Base-by-base conservation (phyloP, 2,329 filamentous ascomycete species). In the Xylariaceae sp. region DNA sequence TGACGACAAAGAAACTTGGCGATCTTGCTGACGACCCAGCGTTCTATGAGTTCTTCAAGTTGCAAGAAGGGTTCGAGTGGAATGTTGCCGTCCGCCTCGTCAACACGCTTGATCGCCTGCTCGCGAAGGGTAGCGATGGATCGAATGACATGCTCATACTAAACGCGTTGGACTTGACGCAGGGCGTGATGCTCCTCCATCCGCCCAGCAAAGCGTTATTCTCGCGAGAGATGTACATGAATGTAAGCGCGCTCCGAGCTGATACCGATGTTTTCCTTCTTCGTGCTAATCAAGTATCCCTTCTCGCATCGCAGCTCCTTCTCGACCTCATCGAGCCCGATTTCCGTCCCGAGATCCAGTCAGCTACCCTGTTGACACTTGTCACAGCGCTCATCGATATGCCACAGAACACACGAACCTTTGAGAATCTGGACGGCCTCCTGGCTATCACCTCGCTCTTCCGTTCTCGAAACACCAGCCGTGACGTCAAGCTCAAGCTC, bases 41-140 rank as follows among this genome's bases (percentile, higher is more conserved):
- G 17, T 97, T 97, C 72, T 82, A 90, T 66, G 92, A 97, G 75
- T 97, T 97, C 78, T 97, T 96, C 79, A 91, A 96, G 73, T 74
- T 97, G 65, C 94, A 99, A 74, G 92, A 97, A 71, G 90, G 92
- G 2, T 99, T 99, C 72, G 91, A 97, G 77, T 97, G 92, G 89
- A 99, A 99, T 77, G 90, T 97, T 57, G 88, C 91, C 11, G 86
- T 91, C 76, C 87, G 92, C 61, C 81, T 97, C 61, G 87, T 96
- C 62, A 86, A 87, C 56, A 95, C 90, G 58, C 84, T 97, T 49
- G 92, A 97, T 73, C 83, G 90, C 59, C 82, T 97, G 53, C 82
- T 97, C 69, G 91, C 90, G 50, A 91, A 91, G 77, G 86, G 87
- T 55, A 87, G 85, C 72, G 87, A 92, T 68, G 90, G 89, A 47